phyloP scores from a whole-genome alignment of 2,329 filamentous ascomycete species.

The Colletotrichum incanum region DNA sequence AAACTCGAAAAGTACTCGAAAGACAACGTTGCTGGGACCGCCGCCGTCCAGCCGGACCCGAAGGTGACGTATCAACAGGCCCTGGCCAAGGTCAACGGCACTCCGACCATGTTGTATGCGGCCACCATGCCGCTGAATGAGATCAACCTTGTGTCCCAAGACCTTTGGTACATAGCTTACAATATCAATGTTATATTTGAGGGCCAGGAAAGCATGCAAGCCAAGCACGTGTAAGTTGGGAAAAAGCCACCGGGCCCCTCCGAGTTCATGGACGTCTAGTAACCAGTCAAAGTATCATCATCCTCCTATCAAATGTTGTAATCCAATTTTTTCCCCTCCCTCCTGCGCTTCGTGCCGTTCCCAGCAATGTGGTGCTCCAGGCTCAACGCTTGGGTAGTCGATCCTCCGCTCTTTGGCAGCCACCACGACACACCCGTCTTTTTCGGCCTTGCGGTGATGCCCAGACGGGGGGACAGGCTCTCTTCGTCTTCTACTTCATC shows the following conservation, averaged over 20 bases:
- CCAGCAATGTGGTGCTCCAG: slow-evolving; percentile 36
- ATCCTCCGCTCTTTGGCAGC: slow-evolving; percentile 46
- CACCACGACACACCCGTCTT: slow-evolving; percentile 44
- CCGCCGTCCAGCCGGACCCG: slow-evolving; percentile 1
- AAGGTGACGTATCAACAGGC: slow-evolving; percentile 5
- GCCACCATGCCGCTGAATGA: background rate
- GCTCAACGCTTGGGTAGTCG: slow-evolving; percentile 46
- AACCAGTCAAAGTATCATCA: slow-evolving; percentile 43
- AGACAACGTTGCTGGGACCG: background rate
- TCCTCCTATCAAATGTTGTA: slow-evolving; percentile 45
- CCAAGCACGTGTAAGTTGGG: background rate
- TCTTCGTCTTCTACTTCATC: slow-evolving; percentile 60
- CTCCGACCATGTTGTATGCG: background rate
- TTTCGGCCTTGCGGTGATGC: slow-evolving; percentile 45
- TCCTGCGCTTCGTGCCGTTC: slow-evolving; percentile 52
- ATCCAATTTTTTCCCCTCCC: slow-evolving; percentile 50
- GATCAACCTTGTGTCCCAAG: background rate
- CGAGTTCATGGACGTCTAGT: background rate
- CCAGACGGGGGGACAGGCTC: slow-evolving; percentile 48
- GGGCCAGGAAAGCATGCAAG: slow-evolving; percentile 3
- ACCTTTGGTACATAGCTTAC: background rate
- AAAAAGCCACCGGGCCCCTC: background rate
- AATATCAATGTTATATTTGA: slow-evolving; percentile 1
- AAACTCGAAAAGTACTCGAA: slow-evolving; percentile 12
- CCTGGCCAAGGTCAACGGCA: background rate